Percentiles rank a stretch among this genome's conserved stretches.
phyloP scores from a whole-genome alignment of 1,284 basidiomycete genomes.

The Ustilago vetiveriae region DNA sequence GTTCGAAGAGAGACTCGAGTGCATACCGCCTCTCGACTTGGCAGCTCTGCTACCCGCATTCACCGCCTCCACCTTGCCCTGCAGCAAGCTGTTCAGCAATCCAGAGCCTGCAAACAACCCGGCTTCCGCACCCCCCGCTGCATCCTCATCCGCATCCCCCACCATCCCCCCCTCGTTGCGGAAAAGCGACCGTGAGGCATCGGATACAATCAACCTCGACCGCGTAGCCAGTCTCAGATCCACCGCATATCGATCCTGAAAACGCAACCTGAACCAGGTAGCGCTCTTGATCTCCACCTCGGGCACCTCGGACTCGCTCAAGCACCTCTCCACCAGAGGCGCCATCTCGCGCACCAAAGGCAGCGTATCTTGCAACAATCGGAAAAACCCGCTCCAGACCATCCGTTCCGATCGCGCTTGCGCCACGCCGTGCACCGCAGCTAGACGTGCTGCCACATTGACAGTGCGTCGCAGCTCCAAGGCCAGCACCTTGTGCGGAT shows the following conservation, averaged over 20 bases:
- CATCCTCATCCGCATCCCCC: neutral
- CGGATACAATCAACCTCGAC: constrained; percentile 68
- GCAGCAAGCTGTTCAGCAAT: constrained; percentile 15
- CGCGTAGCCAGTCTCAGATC: constrained; percentile 79
- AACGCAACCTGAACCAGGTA: constrained; percentile 80
- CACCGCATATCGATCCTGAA: constrained; percentile 78
- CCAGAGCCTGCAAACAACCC: constrained; percentile 22
- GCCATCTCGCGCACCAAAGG: constrained; percentile 78
- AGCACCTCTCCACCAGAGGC: constrained; percentile 70
- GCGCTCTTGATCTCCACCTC: constrained; percentile 79
- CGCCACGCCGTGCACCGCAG: constrained; percentile 52
- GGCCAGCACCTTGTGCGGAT: constrained; percentile 37
- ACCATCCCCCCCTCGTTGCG: constrained; percentile 9
- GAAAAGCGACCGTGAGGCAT: constrained; percentile 40
- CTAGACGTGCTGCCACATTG: constrained; percentile 70
- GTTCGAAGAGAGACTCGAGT: no score
- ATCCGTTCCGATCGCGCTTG: constrained; percentile 26
- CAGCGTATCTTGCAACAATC: constrained; percentile 74
- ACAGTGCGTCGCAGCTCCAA: constrained; percentile 43
- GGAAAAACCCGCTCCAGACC: constrained; percentile 45
- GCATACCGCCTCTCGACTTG: neutral
- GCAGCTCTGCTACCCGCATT: neutral
- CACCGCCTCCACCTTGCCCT: neutral
- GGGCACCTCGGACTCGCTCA: constrained; percentile 63
- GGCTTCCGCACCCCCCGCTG: neutral